phyloP scores from a whole-genome alignment of 768 basidiomycete species.

The Coprinopsis marcescibilis region DNA sequence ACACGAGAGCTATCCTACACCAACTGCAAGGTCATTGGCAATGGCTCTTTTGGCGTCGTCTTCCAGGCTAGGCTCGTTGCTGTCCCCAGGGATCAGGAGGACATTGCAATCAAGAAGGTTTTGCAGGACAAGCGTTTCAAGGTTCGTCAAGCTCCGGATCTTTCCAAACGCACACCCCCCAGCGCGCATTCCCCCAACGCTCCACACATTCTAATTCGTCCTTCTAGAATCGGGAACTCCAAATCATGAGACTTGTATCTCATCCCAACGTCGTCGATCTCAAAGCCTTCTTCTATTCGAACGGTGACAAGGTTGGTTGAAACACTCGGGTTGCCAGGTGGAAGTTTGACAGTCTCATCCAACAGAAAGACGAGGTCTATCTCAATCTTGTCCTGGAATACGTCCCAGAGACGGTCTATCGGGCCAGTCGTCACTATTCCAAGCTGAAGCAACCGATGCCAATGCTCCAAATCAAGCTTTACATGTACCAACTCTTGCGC shows the following conservation, averaged over 20 bases:
- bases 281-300: conserved; percentile 97
- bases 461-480: conserved; percentile 98
- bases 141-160: conserved; percentile 46
- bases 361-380: conserved; percentile 98
- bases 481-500: conserved; percentile 99
- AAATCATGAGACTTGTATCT: conserved; percentile 95
- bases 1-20: conserved; percentile 89
- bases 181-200: background rate
- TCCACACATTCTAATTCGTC: conserved; percentile 2
- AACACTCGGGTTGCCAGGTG: conserved; percentile 6
- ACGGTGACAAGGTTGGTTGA: conserved; percentile 88
- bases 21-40: conserved; percentile 97
- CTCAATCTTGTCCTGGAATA: conserved; percentile 99
- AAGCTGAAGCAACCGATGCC: conserved; percentile 99
- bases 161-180: conserved; percentile 9
- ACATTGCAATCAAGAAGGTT: conserved; percentile 99
- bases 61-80: conserved; percentile 88
- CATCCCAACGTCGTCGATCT: conserved; percentile 99
- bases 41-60: conserved; percentile 98
- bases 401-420: conserved; percentile 98
- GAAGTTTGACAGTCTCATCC: conserved; percentile 5
- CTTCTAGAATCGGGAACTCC: conserved; percentile 90
- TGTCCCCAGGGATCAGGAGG: conserved; percentile 58
- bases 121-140: conserved; percentile 99
- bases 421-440: conserved; percentile 96